These are phyloP conservation scores for Trichosporon asahii DNA, from an alignment of 1,284 basidiomycete species.

Conservation along the genomic window DNA sequence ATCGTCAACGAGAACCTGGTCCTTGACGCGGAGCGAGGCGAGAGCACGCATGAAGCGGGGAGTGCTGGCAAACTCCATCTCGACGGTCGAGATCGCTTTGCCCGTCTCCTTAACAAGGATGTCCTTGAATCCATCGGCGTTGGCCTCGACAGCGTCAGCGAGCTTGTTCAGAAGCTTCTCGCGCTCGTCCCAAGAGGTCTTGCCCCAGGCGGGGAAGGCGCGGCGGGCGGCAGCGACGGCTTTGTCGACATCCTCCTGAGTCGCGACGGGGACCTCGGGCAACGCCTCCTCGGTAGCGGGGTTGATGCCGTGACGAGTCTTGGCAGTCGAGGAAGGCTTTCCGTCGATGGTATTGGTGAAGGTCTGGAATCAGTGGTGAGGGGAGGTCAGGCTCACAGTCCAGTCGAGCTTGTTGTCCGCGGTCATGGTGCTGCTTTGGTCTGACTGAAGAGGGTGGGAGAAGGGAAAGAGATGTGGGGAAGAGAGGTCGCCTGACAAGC, in stretches of 20 bases:
- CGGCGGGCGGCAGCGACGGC: slow-evolving; percentile 74
- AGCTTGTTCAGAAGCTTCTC: slow-evolving; percentile 35
- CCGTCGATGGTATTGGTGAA: slow-evolving; percentile 75
- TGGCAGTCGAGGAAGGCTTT: slow-evolving; percentile 68
- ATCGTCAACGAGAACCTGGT: slow-evolving; percentile 71
- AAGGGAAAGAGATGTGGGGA: background rate
- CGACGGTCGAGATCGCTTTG: slow-evolving; percentile 75
- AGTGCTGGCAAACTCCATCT: slow-evolving; percentile 73
- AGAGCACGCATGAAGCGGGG: slow-evolving; percentile 76
- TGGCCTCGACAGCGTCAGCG: slow-evolving; percentile 31
- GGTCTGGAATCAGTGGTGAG: slow-evolving; percentile 62
- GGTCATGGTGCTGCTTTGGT: background rate
- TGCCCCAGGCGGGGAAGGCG: slow-evolving; percentile 76
- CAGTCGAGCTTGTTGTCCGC: background rate
- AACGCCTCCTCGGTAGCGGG: slow-evolving; percentile 76
- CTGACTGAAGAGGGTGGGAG: background rate
- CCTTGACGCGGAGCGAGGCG: slow-evolving; percentile 81
- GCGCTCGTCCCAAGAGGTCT: slow-evolving; percentile 58
- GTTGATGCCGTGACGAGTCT: slow-evolving; percentile 73
- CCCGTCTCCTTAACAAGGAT: slow-evolving; percentile 68
- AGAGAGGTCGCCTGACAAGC: background rate
- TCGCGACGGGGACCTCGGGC: slow-evolving; percentile 81
- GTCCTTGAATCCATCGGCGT: slow-evolving; percentile 40
- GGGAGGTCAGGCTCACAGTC: background rate
- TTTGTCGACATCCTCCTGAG: slow-evolving; percentile 69